Base-by-base conservation (phyloP, 805 yeast genomes). In the Ogataea dorogensis region DNA sequence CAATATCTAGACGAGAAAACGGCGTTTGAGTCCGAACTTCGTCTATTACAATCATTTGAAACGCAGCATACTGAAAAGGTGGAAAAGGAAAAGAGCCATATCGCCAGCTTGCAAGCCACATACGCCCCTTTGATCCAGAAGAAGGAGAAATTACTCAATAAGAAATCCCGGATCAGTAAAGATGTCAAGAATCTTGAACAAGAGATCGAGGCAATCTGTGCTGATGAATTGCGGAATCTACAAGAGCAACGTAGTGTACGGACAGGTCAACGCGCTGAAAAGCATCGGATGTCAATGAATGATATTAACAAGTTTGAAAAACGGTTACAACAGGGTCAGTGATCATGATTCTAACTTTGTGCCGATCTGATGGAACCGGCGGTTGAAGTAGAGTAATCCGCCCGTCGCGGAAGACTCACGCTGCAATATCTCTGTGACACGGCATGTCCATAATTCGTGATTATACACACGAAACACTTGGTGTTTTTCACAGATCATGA, bases 401-500 rank as follows among this genome's bases (percentile, higher is more conserved):
- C 89, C 89, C 6, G 39, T 24, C 17, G 15, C 12, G 2, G 74
- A 63, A 24, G 65, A 39, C 23, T 59, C 57, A 2, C 61, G 63
- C n/a, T 43, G 44, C 9, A 73, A 45, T 3, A 83, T 73, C 25
- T 82, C 82, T 23, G 67, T 62, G 4, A 91, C 94, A 42, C 75
- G 71, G 3, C 86, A 96, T 4, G 88, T 77, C 93, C 96, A 86
- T 3, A 91, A 77, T 55, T 89, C 96, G 61, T 91, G 98, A 53
- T 84, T 87, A 42, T 84, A 88, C 1, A 87, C 81, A 8, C 57
- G 56, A 33, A 83, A 69, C 4, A 71, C 74, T 17, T 68, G 63
- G 28, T 59, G 64, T 35, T 73, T 74, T 36, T 72, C 66, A 55
- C 93, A 85, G 13, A 85, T 71, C 43, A 85, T 61, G 2, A 79